These are phyloP conservation scores for Fusarium bactridioides DNA, from an alignment of 2,329 filamentous ascomycete genomes.

Conservation along the genomic window DNA sequence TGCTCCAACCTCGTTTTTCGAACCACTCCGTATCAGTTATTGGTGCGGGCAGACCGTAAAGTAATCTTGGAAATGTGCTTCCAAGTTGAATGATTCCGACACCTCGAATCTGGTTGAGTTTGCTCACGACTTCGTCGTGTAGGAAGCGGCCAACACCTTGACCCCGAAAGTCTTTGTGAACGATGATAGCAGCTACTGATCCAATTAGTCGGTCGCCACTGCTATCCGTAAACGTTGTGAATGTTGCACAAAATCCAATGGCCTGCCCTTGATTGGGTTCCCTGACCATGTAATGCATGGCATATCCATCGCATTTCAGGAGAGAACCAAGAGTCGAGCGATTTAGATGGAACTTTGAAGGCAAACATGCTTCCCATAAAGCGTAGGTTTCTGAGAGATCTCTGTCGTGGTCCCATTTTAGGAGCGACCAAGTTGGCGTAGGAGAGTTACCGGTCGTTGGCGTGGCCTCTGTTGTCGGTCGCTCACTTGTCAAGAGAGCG, in stretches of 20 bases:
- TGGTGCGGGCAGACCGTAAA: conserved; percentile 61
- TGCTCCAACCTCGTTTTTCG: conserved; percentile 60
- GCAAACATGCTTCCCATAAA: conserved; percentile 58
- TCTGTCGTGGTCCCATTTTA: conserved; percentile 49
- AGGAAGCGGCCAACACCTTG: conserved; percentile 62
- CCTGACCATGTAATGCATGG: conserved; percentile 64
- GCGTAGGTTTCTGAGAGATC: conserved; percentile 53
- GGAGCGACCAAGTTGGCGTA: conserved; percentile 52
- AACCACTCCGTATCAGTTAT: conserved; percentile 60
- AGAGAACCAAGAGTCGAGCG: conserved; percentile 53
- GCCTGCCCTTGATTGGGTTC: conserved; percentile 52
- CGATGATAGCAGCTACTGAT: conserved; percentile 63
- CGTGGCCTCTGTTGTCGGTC: neutral
- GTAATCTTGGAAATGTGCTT: conserved; percentile 64
- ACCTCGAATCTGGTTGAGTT: conserved; percentile 59
- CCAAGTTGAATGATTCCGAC: conserved; percentile 64
- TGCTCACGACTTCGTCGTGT: conserved; percentile 59
- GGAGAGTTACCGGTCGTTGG: conserved; percentile 19
- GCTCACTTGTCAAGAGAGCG: conserved; percentile 58
- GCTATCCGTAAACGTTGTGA: conserved; percentile 64
- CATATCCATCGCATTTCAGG: conserved; percentile 62
- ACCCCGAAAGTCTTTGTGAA: conserved; percentile 56
- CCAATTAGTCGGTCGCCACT: conserved; percentile 62
- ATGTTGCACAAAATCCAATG: conserved; percentile 68
- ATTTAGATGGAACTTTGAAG: conserved; percentile 54